Conservation (phyloP, 306 rosid species). For the Cyamopsis tetragonoloba region DNA sequence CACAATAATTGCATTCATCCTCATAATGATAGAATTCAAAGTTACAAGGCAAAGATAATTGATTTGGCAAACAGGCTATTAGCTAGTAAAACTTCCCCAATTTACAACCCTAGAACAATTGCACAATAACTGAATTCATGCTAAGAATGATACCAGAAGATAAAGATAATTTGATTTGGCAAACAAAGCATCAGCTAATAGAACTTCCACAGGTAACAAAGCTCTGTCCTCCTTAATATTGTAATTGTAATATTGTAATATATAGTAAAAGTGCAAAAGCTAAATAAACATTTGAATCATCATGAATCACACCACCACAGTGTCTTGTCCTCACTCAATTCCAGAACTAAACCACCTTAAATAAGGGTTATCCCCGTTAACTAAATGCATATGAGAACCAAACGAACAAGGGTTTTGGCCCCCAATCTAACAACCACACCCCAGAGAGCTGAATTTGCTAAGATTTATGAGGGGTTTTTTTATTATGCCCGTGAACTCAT, state of each 20-base stretch:
- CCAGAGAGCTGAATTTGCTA: too few species aligned
- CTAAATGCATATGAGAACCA: neutral
- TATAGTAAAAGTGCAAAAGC: too few species aligned
- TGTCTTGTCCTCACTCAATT: too few species aligned
- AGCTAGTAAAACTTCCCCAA: too few species aligned
- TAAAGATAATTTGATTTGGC: neutral
- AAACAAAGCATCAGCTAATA: neutral
- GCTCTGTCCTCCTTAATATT: neutral
- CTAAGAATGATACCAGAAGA: neutral
- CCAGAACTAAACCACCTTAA: neutral
- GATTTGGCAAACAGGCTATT: neutral
- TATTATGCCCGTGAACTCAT: too few species aligned
- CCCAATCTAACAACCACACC: neutral
- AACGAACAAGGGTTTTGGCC: too few species aligned
- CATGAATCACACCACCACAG: too few species aligned
- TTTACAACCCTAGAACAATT: too few species aligned
- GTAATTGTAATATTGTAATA: neutral
- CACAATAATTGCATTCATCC: neutral
- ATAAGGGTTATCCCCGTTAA: neutral
- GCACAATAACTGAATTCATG: neutral
- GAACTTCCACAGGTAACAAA: neutral
- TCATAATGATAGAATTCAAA: neutral
- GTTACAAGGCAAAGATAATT: neutral
- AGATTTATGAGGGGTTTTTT: too few species aligned
- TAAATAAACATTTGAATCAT: too few species aligned